Evolutionary conservation across 2,329 filamentous ascomycete genomes (phyloP), one percentile per base, ranked within the genome.

Genomic region (Aureobasidium sp.): DNA sequence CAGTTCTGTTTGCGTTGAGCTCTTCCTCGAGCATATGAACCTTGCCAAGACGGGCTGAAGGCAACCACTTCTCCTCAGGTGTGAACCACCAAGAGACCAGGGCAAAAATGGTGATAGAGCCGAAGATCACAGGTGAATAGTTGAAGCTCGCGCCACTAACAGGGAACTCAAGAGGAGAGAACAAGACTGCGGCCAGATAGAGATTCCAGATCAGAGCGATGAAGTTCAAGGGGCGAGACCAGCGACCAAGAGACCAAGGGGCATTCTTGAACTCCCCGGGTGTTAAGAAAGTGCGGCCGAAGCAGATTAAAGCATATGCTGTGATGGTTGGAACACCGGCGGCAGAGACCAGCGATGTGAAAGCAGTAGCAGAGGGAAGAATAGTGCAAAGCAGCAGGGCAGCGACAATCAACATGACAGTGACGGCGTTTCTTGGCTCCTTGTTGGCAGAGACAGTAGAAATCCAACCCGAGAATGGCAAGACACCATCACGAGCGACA

Each of bases 401-500:
- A 1, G 80, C 77, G 10, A 84, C 79, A 2, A 65, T 75, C 76
- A 82, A 83, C 65, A 85, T 82, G 11, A 85, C 81, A 25, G 83
- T 77, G 47, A 86, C 79, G 5, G 83, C 83, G 66, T 86, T 85
- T 16, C 79, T 78, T 0, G 84, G 84, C 64, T 85, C 83, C 57
- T 83, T 83, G 29, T 78, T 74, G 9, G 77, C 71, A 9, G 75
- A 75, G 2, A 86, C 82, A 21, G 75, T 70, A 4, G 82, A 79
- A 47, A 85, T 83, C 80, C 83, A 84, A 37, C 76, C 67, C 1
- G 82, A 84, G 70, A 80, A 84, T 0, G 83, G 83, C 3, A 86
- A 74, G 25, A 86, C 81, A 39, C 83, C 82, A 66, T 86, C 83
- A 49, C 83, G 78, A 30, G 83, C 83, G 4, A 86, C 83, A 45